phyloP scores from a whole-genome alignment of 2,329 filamentous ascomycete species.

The Verruconis gallopava region DNA sequence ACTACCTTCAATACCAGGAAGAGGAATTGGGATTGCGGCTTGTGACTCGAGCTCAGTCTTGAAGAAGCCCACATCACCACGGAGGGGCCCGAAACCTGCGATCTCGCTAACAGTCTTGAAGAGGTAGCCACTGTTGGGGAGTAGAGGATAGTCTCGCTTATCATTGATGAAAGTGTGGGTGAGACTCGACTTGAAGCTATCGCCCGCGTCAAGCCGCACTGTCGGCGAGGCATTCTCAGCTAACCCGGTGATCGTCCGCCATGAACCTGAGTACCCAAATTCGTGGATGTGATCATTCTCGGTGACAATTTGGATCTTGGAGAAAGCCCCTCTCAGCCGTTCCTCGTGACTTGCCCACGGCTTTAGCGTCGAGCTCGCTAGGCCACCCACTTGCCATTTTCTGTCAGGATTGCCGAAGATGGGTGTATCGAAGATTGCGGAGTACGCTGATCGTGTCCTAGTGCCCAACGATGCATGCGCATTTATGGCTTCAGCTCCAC shows the following conservation, averaged over 20 bases:
- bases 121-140: constrained; percentile 73
- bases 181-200: constrained; percentile 79
- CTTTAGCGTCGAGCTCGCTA: constrained; percentile 77
- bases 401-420: constrained; percentile 74
- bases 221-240: constrained; percentile 64
- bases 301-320: constrained; percentile 64
- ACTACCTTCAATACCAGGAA: constrained; percentile 54
- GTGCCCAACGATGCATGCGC: constrained; percentile 82
- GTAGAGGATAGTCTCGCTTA: constrained; percentile 67
- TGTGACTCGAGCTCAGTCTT: constrained; percentile 82
- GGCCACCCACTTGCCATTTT: constrained; percentile 62
- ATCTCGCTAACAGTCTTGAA: constrained; percentile 66
- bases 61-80: constrained; percentile 84
- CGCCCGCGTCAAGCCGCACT: constrained; percentile 73
- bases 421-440: constrained; percentile 70
- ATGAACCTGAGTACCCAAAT: constrained; percentile 65
- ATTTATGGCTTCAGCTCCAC: constrained; percentile 80
- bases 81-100: constrained; percentile 73
- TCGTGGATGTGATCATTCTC: constrained; percentile 53
- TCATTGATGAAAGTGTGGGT: constrained; percentile 73
- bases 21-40: constrained; percentile 57
- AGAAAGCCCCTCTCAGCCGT: constrained; percentile 61
- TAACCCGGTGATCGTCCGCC: constrained; percentile 80
- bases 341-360: constrained; percentile 93
- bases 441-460: constrained; percentile 82